phyloP scores from a whole-genome alignment of 208 protist genomes.

The Strigomonas galati region DNA sequence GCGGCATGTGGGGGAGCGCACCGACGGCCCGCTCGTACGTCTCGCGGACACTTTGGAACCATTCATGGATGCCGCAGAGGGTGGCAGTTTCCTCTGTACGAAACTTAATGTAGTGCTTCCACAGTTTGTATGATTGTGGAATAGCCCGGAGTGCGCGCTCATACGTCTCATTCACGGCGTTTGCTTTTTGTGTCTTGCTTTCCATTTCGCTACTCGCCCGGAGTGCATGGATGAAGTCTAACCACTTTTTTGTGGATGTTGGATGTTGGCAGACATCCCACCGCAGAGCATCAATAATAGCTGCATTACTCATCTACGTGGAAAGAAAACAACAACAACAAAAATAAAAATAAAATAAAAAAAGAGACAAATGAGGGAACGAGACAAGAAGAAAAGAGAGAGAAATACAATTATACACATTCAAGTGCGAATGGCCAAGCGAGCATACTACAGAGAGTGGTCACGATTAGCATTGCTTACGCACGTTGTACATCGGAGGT shows the following conservation, averaged over 20 bases:
- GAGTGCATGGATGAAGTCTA: constrained; percentile 35
- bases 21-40: constrained; percentile 72
- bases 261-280: constrained; percentile 56
- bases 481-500: too few species aligned
- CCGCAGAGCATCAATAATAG: constrained; percentile 33
- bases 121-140: constrained; percentile 81
- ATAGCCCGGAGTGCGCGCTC: constrained; percentile 70
- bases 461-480: neutral
- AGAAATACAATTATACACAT: neutral
- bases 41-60: constrained; percentile 61
- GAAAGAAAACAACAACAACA: neutral
- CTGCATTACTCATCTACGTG: constrained; percentile 5
- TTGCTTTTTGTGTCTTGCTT: constrained; percentile 28
- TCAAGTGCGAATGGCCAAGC: too few species aligned
- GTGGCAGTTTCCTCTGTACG: constrained; percentile 39
- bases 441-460: neutral
- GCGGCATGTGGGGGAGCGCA: constrained; percentile 68
- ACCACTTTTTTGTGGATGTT: constrained; percentile 56
- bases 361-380: neutral
- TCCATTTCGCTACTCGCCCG: constrained; percentile 2
- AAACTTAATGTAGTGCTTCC: constrained; percentile 64
- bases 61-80: constrained; percentile 49
- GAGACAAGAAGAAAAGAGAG: neutral
- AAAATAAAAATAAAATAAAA: neutral
- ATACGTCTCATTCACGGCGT: constrained; percentile 64